Base-by-base conservation (phyloP, 352 stramenopile species). In the Thalassiosira hispida region DNA sequence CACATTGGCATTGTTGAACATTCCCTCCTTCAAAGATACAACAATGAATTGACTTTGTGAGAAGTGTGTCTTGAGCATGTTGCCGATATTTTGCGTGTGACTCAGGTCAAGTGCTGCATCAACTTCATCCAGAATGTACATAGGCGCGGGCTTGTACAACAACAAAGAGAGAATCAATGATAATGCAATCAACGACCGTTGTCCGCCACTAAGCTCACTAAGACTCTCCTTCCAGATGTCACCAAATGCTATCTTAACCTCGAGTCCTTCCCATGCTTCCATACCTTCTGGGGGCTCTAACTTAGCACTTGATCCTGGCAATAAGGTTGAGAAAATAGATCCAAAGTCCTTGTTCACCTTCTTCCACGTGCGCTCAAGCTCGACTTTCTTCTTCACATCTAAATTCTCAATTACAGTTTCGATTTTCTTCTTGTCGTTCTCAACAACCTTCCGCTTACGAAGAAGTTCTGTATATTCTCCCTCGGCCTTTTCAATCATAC, bases 1-100 rank as follows among this genome's bases (percentile, higher is more conserved):
- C 4, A 99, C 97, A 87, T 99, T 99, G 9, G 98, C 98, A 84
- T 99, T 99, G 91, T 99, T 99, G 91, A 99, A 99, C 98, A 99
- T 99, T 51, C 98, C 98, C 90, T 99, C 97, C 65, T 85, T 85
- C 18, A 99, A 88, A 27, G 96, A 99, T 18, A 99, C 98, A 62
- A 99, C 97, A 79, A 99, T 98, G 86, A 99, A 99, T 87, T 99
- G 98, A 75, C 96, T 99, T 79, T 98, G 93, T 31, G 94, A 98
- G 84, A 99, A 99, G 86, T 99, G 97, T 31, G 96, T 98, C 11
- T 97, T 96, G 51, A 99, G 97, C 98, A 99, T 99, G 68, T 98
- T 97, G 16, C 98, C 98, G 81, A 99, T 99, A 84, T 99, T 99
- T 78, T 99, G 98, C 11, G 98, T 99, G 91, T 99, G 98, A 53